Evolutionary conservation across 441 rosid species (phyloP), one percentile per base, ranked within the genome.

Genomic region (Euphorbia corollata): DNA sequence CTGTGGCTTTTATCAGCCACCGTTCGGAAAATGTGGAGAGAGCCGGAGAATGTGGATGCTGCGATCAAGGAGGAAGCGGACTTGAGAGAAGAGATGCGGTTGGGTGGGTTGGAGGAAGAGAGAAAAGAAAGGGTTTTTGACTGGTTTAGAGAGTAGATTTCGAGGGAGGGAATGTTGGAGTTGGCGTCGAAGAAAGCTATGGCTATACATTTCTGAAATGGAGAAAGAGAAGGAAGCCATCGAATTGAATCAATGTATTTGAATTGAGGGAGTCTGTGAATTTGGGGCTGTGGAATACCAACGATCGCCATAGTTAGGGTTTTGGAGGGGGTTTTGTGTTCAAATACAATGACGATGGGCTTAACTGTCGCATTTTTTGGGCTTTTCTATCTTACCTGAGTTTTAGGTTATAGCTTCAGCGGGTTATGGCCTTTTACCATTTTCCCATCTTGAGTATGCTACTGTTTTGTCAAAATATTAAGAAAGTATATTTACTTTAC

Each of bases 191-290:
- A 36, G 41, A 36, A 36, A 36, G 97, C 85, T 55, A 84, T 10
- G 41, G 84, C 75, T 41, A 80, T 69, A 71, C 76, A 78, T 68
- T 86, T 87, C 59, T 84, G 85, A 53, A 90, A 73, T 15, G 98
- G 87, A 27, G 88, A 85, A 45, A 82, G 79, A 45, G 89, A 79
- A 8, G 96, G 91, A 34, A 93, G 90, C 94, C 91, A 93, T 22
- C 91, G 88, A 4, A 93, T 81, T 64, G 82, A 81, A 71, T 90
- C 92, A 13, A 90, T 74, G 74, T 84, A 85, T 68, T 75, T 81
- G 9, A 36, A 36, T 36, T 36, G 41, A 36, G 41, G 41, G 41
- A 36, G 41, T 36, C 41, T 36, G 4, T 79, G 84, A 74, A 85
- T 68, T 41, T 77, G 73, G 69, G 79, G 68, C 50, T 78, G 82